A percentile compares a stretch with the other conserved stretches of the same genome.
These are phyloP conservation scores for Elongisporangium undulatum DNA, from an alignment of 352 stramenopile species.

Conservation along the genomic window DNA sequence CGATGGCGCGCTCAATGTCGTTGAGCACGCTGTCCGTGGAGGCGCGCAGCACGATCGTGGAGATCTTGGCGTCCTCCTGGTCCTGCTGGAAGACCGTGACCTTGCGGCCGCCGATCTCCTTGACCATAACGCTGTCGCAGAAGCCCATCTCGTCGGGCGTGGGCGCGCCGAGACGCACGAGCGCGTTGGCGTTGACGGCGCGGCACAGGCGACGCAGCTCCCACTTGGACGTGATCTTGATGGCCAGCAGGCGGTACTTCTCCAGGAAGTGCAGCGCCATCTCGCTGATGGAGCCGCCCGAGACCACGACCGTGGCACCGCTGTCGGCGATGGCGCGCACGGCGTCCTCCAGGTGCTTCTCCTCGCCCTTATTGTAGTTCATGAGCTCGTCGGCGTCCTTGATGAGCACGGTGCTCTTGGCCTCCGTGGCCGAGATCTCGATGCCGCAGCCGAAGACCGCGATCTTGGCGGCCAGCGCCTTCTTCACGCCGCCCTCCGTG, in stretches of 20 bases:
- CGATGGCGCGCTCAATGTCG: conserved; percentile 97
- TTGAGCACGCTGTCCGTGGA: conserved; percentile 97
- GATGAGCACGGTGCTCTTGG: conserved; percentile 99
- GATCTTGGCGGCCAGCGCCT: conserved; percentile 92
- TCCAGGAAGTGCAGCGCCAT: conserved; percentile 99
- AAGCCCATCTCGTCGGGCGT: conserved; percentile 98
- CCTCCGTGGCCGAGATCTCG: conserved; percentile 95
- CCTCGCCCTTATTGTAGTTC: conserved; percentile 99
- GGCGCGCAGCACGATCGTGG: conserved; percentile 93
- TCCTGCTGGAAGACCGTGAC: conserved; percentile 96
- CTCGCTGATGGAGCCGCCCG: conserved; percentile 95
- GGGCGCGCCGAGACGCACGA: conserved; percentile 95
- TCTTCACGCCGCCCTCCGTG: conserved; percentile 92
- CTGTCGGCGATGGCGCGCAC: conserved; percentile 96
- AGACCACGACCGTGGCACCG: conserved; percentile 95
- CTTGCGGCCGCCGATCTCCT: conserved; percentile 95
- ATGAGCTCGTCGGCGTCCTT: conserved; percentile 99
- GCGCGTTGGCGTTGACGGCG: conserved; percentile 94
- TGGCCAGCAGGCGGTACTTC: conserved; percentile 95
- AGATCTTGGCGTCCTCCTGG: conserved; percentile 93
- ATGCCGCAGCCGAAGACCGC: conserved; percentile 97
- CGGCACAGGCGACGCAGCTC: conserved; percentile 97
- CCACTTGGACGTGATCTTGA: conserved; percentile 99
- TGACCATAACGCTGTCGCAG: conserved; percentile 90
- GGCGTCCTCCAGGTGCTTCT: conserved; percentile 97